Base-by-base conservation (phyloP, 2,329 filamentous ascomycete genomes). In the Pseudogymnoascus sp. region DNA sequence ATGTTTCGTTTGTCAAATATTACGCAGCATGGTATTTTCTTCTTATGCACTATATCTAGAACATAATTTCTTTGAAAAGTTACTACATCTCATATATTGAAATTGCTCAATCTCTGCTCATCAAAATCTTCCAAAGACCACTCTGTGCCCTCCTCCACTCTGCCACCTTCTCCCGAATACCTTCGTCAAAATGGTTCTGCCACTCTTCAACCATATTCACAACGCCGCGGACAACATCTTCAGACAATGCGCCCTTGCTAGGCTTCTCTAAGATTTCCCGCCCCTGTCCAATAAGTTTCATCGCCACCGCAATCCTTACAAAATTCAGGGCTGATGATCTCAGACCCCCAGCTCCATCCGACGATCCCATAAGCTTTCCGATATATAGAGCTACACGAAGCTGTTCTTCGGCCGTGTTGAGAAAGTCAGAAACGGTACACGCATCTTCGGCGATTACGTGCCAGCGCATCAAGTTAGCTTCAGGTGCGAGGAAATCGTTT, bases 101-200 rank as follows among this genome's bases (percentile, higher is more conserved):
- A 46, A 25, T 25, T 46, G 14, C 28, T 31, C 28, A 31, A 31
- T 31, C 28, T 31, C 28, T 31, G 18, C 40, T 31, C 42, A 62
- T 53, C 9, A 65, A 59, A 42, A 21, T 37, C 14, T 60, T 42
- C 64, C 63, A 62, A 28, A 65, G 1, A 3, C 11, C 25, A 49
- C 53, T 53, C 12, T 46, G 12, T 37, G 23, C 43, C 23, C 34
- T 64, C 40, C n/a, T 64, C 65, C 64, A 66, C n/a, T 63, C 56
- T 9, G 14, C 64, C 25, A 64, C 60, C 60, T 62, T 62, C 38
- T 66, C 61, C 31, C 64, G 60, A 21, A 67, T 49, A 38, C n/a
- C 56, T 56, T 64, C 62, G 16, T 66, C 61, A 11, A 9, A 36
- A 64, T 42, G 21, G 46, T 12, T 49, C 37, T 66, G 23, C 65